These are phyloP conservation scores for Colletotrichum sp. DNA, from an alignment of 2,329 filamentous ascomycete genomes.

Conservation along the genomic window DNA sequence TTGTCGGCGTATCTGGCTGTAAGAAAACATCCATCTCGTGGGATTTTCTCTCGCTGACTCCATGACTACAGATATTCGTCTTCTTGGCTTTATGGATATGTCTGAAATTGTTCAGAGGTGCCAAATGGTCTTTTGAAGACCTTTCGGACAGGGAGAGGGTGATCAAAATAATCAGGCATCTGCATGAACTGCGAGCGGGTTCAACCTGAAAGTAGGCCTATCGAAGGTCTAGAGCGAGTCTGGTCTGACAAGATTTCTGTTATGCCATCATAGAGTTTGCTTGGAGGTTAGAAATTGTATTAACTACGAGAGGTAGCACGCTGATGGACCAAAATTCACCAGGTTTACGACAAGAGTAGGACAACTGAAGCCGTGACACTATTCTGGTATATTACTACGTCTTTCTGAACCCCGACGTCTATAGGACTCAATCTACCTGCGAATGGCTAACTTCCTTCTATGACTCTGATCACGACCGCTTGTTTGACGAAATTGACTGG, in stretches of 20 bases:
- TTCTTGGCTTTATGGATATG: background rate
- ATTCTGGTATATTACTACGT: background rate
- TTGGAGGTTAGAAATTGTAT: too few relatives aligned
- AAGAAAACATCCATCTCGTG: background rate
- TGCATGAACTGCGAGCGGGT: background rate
- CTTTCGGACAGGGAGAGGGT: background rate
- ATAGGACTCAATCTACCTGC: background rate
- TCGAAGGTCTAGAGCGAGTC: background rate
- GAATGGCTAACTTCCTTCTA: background rate
- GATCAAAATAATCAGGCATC: background rate
- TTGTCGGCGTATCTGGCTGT: background rate
- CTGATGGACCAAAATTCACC: too few relatives aligned
- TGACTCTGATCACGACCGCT: background rate
- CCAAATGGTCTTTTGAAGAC: background rate
- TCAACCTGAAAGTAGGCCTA: rapidly evolving
- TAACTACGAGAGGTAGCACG: too few relatives aligned
- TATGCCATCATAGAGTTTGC: background rate
- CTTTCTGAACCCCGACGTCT: background rate
- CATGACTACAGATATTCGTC: background rate
- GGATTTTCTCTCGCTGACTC: too few relatives aligned
- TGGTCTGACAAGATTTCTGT: background rate
- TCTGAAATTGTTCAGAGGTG: background rate
- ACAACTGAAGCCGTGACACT: background rate
- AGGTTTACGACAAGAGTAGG: too few relatives aligned
- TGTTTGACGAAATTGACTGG: rapidly evolving